Percentiles rank a stretch among this genome's conserved stretches.
Conservation (phyloP, 768 basidiomycete species). For the Mycena haematopus region DNA sequence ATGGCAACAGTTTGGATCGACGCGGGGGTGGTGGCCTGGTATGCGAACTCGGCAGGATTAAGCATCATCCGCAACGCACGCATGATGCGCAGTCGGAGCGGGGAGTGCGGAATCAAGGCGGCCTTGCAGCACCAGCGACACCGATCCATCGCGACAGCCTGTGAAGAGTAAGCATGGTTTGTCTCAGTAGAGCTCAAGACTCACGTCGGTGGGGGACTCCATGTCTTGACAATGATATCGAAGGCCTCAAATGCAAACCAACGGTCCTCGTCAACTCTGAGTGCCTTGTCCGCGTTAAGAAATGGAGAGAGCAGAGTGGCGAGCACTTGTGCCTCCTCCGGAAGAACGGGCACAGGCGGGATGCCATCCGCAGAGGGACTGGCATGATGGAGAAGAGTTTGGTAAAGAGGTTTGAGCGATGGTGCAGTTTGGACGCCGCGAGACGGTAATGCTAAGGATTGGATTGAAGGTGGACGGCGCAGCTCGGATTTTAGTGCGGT, state of each 20-base stretch:
- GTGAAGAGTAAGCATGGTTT: constrained; percentile 10
- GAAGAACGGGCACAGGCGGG: constrained; percentile 45
- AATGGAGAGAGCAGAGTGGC: constrained; percentile 67
- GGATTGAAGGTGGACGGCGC: constrained; percentile 52
- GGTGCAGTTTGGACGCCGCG: constrained; percentile 35
- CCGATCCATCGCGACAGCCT: constrained; percentile 60
- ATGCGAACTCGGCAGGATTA: constrained; percentile 49
- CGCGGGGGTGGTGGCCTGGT: constrained; percentile 48
- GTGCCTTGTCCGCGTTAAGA: constrained; percentile 42
- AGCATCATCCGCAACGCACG: constrained; percentile 55
- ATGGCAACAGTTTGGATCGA: constrained; percentile 60
- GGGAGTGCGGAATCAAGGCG: constrained; percentile 48
- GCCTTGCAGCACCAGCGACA: constrained; percentile 77
- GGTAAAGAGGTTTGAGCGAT: constrained; percentile 51
- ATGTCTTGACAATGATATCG: constrained; percentile 61
- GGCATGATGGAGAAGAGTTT: constrained; percentile 53
- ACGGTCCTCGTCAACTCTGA: constrained; percentile 56
- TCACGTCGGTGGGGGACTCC: constrained; percentile 65
- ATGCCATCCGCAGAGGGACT: constrained; percentile 38
- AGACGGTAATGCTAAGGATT: constrained; percentile 37
- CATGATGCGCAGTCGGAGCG: constrained; percentile 56
- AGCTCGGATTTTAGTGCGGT: constrained; percentile 42
- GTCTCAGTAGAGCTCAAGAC: constrained; percentile 18
- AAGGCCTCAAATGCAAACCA: constrained; percentile 65
- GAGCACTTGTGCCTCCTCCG: constrained; percentile 64